Evolutionary conservation across 805 yeast genomes (phyloP).

Genomic region (Zygosaccharomyces rouxii): DNA sequence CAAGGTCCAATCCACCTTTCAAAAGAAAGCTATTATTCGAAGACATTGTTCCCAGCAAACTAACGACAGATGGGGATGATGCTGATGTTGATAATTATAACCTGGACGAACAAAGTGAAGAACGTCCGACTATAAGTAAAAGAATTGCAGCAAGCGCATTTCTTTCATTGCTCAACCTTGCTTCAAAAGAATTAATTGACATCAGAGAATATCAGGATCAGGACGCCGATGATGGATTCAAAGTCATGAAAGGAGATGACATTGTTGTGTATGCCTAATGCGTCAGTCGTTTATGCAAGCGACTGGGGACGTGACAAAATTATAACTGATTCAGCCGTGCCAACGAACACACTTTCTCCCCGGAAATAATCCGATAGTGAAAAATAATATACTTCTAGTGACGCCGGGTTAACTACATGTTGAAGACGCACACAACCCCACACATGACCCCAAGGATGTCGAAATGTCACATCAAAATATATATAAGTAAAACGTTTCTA

Average conservation of each 20-base stretch:
- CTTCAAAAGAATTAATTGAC: constrained; percentile 20
- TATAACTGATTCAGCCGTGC: neutral
- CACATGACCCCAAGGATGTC: neutral
- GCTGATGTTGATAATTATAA: constrained; percentile 2
- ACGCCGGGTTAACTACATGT: neutral
- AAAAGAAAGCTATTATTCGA: constrained; percentile 24
- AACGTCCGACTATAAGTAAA: constrained; percentile 13
- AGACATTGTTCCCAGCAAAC: constrained; percentile 28
- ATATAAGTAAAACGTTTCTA: neutral
- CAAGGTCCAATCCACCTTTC: constrained; percentile 18
- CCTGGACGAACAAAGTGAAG: neutral
- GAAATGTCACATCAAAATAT: neutral
- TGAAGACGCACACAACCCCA: neutral
- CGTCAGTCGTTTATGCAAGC: neutral
- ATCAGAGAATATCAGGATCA: constrained; percentile 10
- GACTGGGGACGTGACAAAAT: neutral
- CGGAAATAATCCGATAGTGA: neutral
- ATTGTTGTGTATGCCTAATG: constrained; percentile 15
- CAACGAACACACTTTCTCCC: neutral
- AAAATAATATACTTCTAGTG: neutral
- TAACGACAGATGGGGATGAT: constrained; percentile 11
- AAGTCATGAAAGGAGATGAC: constrained; percentile 18
- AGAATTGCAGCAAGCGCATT: constrained; percentile 33
- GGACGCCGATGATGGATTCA: constrained; percentile 2
- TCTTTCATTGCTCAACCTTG: constrained; percentile 28